phyloP scores from a whole-genome alignment of 2,329 filamentous ascomycete species.

The Stemphylium lycopersici region DNA sequence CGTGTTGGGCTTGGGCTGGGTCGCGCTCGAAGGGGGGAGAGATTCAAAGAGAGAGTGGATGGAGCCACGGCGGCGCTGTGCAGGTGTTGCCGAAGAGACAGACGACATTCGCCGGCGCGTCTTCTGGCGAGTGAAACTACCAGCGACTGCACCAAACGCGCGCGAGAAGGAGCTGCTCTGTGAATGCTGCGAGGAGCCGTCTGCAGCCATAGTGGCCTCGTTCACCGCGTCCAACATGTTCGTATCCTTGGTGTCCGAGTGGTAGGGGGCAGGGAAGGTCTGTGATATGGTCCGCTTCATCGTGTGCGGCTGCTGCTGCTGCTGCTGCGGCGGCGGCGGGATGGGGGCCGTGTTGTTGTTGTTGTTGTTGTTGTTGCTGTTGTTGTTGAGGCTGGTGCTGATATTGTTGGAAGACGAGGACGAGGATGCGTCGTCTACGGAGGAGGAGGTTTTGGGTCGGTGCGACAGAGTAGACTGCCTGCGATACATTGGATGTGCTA shows the following conservation, averaged over 20 bases:
- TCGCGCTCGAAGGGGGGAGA: slow-evolving; percentile 19
- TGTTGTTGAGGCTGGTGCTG: slow-evolving; percentile 30
- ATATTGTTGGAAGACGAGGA: neutral
- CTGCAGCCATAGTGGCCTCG: slow-evolving; percentile 29
- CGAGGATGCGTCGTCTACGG: slow-evolving; percentile 42
- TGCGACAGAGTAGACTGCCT: slow-evolving; percentile 45
- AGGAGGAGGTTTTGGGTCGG: slow-evolving; percentile 52
- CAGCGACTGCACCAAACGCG: slow-evolving; percentile 35
- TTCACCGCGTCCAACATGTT: slow-evolving; percentile 38
- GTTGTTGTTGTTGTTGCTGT: slow-evolving; percentile 24
- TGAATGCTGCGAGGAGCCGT: slow-evolving; percentile 23
- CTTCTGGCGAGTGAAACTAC: slow-evolving; percentile 41
- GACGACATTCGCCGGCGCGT: slow-evolving; percentile 44
- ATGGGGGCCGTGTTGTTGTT: slow-evolving; percentile 36
- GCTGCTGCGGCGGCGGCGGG: slow-evolving; percentile 14
- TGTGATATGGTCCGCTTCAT: slow-evolving; percentile 49
- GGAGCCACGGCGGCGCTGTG: slow-evolving; percentile 37
- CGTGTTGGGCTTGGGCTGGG: slow-evolving; percentile 23
- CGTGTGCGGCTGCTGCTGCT: no score
- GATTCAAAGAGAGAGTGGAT: slow-evolving; percentile 36
- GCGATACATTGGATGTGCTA: slow-evolving; percentile 44
- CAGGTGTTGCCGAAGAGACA: slow-evolving; percentile 33
- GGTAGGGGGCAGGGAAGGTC: slow-evolving; percentile 40
- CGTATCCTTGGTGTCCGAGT: slow-evolving; percentile 30
- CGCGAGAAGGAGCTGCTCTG: slow-evolving; percentile 40